Percentiles rank a stretch among this genome's conserved stretches.
Evolutionary conservation across 371 early-diverging fungal species (phyloP).

Genomic region (Antonospora locustae): DNA sequence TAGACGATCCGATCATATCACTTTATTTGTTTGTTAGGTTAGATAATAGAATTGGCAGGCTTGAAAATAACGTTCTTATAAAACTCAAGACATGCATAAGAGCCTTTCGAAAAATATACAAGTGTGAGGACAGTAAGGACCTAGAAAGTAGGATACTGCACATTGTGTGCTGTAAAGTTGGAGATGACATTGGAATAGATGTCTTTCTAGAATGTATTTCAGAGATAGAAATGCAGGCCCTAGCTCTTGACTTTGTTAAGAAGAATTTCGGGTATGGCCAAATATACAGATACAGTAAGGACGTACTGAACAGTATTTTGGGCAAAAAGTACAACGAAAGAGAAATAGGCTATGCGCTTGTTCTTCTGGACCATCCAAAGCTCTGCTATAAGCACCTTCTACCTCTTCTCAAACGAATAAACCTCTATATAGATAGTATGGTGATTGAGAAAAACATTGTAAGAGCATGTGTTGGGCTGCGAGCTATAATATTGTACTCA

Average conservation of each 20-base stretch:
- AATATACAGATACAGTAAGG: slow-evolving; percentile 38
- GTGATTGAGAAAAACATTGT: slow-evolving; percentile 44
- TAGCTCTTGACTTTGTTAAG: slow-evolving; percentile 27
- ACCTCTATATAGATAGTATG: slow-evolving; percentile 25
- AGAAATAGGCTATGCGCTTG: slow-evolving; percentile 17
- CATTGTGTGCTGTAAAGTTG: too few relatives aligned
- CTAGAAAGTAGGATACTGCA: too few relatives aligned
- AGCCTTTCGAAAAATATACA: too few relatives aligned
- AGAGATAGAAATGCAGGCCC: too few relatives aligned
- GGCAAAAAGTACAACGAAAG: slow-evolving; percentile 4
- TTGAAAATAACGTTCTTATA: too few relatives aligned
- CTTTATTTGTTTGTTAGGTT: too few relatives aligned
- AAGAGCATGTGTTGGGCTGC: slow-evolving; percentile 25
- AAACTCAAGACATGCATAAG: too few relatives aligned
- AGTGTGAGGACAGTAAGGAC: too few relatives aligned
- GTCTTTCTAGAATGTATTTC: too few relatives aligned
- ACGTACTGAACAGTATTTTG: slow-evolving; percentile 21
- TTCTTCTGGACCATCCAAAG: slow-evolving; percentile 32
- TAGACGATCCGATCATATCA: too few relatives aligned
- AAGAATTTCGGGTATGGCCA: slow-evolving; percentile 36
- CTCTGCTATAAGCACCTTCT: slow-evolving; percentile 37
- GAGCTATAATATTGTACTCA: slow-evolving; percentile 3
- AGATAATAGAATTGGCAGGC: too few relatives aligned
- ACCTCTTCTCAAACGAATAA: slow-evolving; percentile 24
- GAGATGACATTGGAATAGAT: too few relatives aligned